These are phyloP conservation scores for Sapria himalayana DNA, from an alignment of 345 rosid genomes.

Conservation along the genomic window DNA sequence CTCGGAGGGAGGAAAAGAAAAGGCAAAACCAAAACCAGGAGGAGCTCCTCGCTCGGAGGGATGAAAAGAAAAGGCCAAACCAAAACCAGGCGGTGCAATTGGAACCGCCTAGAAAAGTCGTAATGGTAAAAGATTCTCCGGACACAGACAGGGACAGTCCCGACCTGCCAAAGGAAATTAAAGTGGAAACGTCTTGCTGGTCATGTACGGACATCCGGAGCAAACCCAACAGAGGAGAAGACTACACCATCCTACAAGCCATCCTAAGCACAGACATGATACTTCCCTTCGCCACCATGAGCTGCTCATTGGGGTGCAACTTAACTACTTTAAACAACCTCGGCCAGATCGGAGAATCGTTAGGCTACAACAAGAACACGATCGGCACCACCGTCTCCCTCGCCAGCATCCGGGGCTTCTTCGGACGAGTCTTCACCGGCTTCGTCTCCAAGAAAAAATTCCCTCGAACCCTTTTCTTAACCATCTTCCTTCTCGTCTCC, in stretches of 20 bases:
- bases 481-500: constrained; percentile 34
- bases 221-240: constrained; percentile 62
- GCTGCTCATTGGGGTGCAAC: constrained; percentile 59
- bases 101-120: too few species aligned
- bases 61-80: too few species aligned
- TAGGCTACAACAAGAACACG: constrained; percentile 43
- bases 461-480: constrained; percentile 66
- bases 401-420: constrained; percentile 80
- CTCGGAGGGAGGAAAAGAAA: constrained; percentile 6
- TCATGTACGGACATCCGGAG: constrained; percentile 29
- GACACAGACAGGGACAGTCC: constrained; percentile 7
- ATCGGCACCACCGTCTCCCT: constrained; percentile 50
- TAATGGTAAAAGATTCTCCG: too few species aligned
- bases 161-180: background rate
- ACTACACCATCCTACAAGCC: constrained; percentile 78
- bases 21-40: constrained; percentile 7
- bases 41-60: background rate
- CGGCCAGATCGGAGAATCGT: constrained; percentile 82
- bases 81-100: too few species aligned
- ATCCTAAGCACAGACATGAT: constrained; percentile 56
- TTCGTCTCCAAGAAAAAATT: constrained; percentile 40
- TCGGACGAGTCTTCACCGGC: constrained; percentile 68
- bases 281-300: constrained; percentile 34
- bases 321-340: constrained; percentile 71
- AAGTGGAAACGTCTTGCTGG: constrained; percentile 7